A percentile compares a stretch with the other conserved stretches of the same genome.
Conservation (phyloP, 371 early-diverging fungal species). For the Fennellomyces sp. region DNA sequence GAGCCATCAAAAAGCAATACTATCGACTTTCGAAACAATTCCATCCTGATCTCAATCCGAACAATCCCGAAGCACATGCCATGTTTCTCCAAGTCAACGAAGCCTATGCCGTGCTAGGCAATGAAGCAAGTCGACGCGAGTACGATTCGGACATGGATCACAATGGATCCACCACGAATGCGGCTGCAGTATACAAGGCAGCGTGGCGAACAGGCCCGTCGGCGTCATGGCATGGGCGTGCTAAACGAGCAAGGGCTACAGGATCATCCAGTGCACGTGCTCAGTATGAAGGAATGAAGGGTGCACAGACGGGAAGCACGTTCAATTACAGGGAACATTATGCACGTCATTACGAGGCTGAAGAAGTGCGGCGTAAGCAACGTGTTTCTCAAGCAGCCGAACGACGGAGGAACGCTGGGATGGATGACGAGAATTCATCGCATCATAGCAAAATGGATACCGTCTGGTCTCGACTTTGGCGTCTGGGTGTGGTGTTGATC, state of each 20-base stretch:
- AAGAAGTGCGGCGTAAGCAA: conserved; percentile 41
- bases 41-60: conserved; percentile 86
- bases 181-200: conserved; percentile 10
- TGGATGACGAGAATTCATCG: conserved; percentile 7
- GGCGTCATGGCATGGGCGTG: conserved; percentile 37
- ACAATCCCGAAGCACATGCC: conserved; percentile 64
- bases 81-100: conserved; percentile 80
- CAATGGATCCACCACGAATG: conserved; percentile 54
- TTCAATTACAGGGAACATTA: conserved; percentile 35
- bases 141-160: conserved; percentile 67
- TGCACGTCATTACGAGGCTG: conserved; percentile 40
- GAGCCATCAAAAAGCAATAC: conserved; percentile 78
- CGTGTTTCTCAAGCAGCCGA: conserved; percentile 36
- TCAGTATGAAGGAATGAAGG: conserved; percentile 37
- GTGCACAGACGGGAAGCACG: neutral
- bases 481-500: conserved; percentile 19
- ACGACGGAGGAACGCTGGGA: conserved; percentile 30
- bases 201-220: conserved; percentile 27
- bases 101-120: conserved; percentile 82
- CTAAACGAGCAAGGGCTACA: conserved; percentile 27
- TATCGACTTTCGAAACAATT: conserved; percentile 84
- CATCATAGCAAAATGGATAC: conserved; percentile 4
- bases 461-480: conserved; percentile 32
- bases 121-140: conserved; percentile 72
- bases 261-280: conserved; percentile 46